Evolutionary conservation across 2,329 filamentous ascomycete genomes (phyloP), one percentile per base, ranked within the genome.

Genomic region (Diplocarpon rosae): DNA sequence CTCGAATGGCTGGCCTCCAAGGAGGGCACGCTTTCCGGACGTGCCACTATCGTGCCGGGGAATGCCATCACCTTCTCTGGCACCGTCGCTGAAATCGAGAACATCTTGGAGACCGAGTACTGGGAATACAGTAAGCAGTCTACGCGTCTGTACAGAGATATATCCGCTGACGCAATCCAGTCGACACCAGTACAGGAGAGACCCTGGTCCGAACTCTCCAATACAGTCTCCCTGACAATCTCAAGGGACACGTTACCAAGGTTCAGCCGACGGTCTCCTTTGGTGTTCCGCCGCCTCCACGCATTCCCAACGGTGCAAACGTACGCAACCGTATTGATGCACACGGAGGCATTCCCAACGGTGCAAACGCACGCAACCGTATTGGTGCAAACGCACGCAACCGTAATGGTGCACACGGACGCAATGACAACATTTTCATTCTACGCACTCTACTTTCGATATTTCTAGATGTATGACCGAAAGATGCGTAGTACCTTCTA

Each of bases 211-310:
- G 58, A 46, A 60, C 58, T 27, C 51, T 60, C 2, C 42, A 56
- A 29, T 60, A 60, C 51, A 58, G 56, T 35, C 48, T 80, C 2
- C 76, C 76, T 15, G 57, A 58, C 30, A 66, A 74, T 49, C 64
- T 79, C 7, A 72, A 77, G 52, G 65, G 66, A 34, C 75, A 76
- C 53, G 73, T 80, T 47, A 72, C 76, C 50, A 68, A 72, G 15
- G 70, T 79, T 29, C 74, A 79, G 57, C 76, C 76, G 4, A 79
- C 76, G 1, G 79, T 70, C 36, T 76, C 73, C 2, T 80, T 79
- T 62, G 72, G 20, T n/a, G n/a, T n/a, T n/a, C n/a, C n/a, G n/a
- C n/a, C n/a, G n/a, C 20, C 20, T 24, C 20, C 20, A 24, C 3
- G 20, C 20, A 7, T 4, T 24, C 4, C 20, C 4, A 24, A n/a